Base-by-base conservation (phyloP, 2,329 filamentous ascomycete genomes). In the Endocalyx cinctus region DNA sequence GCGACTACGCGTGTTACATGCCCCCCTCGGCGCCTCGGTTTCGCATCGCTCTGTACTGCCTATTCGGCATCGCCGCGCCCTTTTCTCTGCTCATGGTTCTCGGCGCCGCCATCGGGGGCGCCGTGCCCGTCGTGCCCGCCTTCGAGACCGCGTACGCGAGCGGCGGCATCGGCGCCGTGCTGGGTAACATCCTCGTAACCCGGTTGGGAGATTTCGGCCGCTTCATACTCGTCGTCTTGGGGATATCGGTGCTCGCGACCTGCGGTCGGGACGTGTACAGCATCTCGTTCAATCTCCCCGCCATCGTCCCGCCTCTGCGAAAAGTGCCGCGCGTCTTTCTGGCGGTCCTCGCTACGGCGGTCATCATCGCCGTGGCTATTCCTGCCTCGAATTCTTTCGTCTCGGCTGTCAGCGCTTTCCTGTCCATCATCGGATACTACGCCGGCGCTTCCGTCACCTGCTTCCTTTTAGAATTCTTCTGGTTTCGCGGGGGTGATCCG, bases 181-280 rank as follows among this genome's bases (percentile, higher is more conserved):
- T 44, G 23, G 42, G 42, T 7, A 35, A 29, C 10, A 44, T 44
- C 10, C 15, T 44, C 7, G 35, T 44, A 15, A 33, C 37, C 10
- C 39, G 42, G 5, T 25, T 44, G 5, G 42, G 42, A 2, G 34
- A 44, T 31, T 44, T 44, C 27, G 42, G 42, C 3, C 58, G 64
- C 34, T 58, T 62, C 15, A 22, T 57, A 2, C 63, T 66, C 37
- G 60, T 55, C 5, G 62, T 63, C 31, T 28, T 54, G 1, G 64
- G 65, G 3, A 54, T 68, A 3, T 54, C 54, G 11, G 38, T 67
- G 4, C 61, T 66, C 0, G 65, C 58, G 0, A 54, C 65, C n/a
- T 42, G 37, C 15, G 41, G 43, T 3, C 33, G 41, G 7, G 45
- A 44, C 23, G 27, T 44, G 5, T 48, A 48, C 31, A 41, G 33